Conservation (phyloP, 257 asterid species). For the Nemophila menziesii region DNA sequence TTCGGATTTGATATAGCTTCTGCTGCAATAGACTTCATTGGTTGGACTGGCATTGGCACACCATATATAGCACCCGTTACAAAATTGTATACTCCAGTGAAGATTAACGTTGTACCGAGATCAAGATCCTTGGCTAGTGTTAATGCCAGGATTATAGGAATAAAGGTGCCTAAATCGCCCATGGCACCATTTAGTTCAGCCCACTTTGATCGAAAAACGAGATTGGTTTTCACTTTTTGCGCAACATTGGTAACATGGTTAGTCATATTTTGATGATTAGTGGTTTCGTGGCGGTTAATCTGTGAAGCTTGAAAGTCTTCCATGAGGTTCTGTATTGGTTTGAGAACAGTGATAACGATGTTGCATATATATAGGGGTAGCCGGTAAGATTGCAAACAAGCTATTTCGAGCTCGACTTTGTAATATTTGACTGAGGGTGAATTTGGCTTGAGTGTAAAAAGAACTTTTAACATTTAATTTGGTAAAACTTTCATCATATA, state of each 20-base stretch:
- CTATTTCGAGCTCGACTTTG: too few species aligned
- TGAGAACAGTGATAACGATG: slow-evolving; percentile 11
- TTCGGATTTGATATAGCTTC: slow-evolving; percentile 45
- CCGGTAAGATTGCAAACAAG: neutral
- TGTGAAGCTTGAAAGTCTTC: slow-evolving; percentile 1
- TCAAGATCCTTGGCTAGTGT: slow-evolving; percentile 57
- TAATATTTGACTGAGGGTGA: too few species aligned
- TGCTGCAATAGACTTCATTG: slow-evolving; percentile 84
- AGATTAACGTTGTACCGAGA: slow-evolving; percentile 61
- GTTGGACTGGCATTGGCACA: slow-evolving; percentile 81
- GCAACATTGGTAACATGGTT: slow-evolving; percentile 10
- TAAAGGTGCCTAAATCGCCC: slow-evolving; percentile 81
- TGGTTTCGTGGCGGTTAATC: slow-evolving; percentile 11
- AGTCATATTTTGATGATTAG: neutral
- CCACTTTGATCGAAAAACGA: slow-evolving; percentile 42
- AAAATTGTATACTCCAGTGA: slow-evolving; percentile 57
- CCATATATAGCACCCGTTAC: slow-evolving; percentile 65
- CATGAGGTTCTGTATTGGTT: slow-evolving; percentile 1
- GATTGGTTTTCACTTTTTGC: slow-evolving; percentile 26
- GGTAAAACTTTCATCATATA: too few species aligned
- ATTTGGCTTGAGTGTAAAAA: too few species aligned
- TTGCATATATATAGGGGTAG: neutral
- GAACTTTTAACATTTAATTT: too few species aligned
- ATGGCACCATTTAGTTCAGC: slow-evolving; percentile 72
- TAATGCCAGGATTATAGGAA: slow-evolving; percentile 52